A percentile compares a stretch with the other conserved stretches of the same genome.
These are phyloP conservation scores for Nigrospora oryzae DNA, from an alignment of 2,329 filamentous ascomycete genomes.

Conservation along the genomic window DNA sequence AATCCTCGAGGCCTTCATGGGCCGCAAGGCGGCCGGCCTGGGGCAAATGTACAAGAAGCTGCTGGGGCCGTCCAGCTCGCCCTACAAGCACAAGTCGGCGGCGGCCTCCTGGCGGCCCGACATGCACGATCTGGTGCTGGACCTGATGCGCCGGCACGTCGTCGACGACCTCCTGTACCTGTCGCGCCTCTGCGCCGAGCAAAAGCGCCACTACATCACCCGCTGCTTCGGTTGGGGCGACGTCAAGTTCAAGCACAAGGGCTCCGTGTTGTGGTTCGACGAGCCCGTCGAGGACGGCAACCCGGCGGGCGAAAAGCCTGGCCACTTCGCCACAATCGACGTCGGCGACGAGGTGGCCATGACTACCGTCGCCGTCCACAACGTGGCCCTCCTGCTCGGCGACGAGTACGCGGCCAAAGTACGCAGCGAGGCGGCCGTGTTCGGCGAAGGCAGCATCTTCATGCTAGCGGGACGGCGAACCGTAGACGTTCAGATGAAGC, in stretches of 20 bases:
- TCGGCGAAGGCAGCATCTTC: constrained; percentile 29
- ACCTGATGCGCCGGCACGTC: constrained; percentile 38
- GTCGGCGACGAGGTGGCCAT: constrained; percentile 23
- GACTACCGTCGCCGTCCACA: constrained; percentile 39
- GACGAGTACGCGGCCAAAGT: constrained; percentile 32
- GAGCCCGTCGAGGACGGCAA: not conserved
- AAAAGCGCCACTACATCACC: constrained; percentile 28
- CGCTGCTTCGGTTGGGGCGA: constrained; percentile 35
- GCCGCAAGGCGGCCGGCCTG: not conserved
- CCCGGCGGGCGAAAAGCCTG: constrained; percentile 11
- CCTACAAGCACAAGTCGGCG: constrained; percentile 3
- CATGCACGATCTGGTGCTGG: constrained; percentile 46
- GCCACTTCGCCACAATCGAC: constrained; percentile 36
- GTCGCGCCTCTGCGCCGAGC: constrained; percentile 16
- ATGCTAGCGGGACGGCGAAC: constrained; percentile 34
- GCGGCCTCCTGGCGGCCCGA: constrained; percentile 40
- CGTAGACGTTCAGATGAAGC: constrained; percentile 34
- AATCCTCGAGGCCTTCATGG: constrained; percentile 18
- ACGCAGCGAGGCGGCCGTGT: constrained; percentile 19
- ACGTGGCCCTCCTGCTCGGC: constrained; percentile 43
- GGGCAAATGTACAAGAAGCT: constrained; percentile 2
- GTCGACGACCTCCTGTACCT: constrained; percentile 36
- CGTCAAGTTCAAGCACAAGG: constrained; percentile 27
- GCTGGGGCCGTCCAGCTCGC: constrained; percentile 6
- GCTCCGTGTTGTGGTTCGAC: constrained; percentile 36